phyloP scores from a whole-genome alignment of 1,139 yeast species.

The Pichia sp. region DNA sequence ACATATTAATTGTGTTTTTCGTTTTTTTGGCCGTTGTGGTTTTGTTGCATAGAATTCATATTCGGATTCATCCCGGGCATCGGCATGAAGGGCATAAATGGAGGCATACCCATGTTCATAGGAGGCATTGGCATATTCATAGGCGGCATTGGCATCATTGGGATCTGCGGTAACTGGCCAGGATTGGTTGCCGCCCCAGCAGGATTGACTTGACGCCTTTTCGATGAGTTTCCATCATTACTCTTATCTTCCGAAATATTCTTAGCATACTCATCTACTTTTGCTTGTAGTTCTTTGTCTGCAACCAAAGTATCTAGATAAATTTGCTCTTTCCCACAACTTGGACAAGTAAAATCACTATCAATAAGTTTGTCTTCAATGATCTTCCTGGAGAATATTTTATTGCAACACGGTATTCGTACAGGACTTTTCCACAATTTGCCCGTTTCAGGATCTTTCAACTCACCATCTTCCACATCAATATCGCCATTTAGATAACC shows the following conservation, averaged over 20 bases:
- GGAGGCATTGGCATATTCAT: slow-evolving; percentile 19
- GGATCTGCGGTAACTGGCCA: slow-evolving; percentile 20
- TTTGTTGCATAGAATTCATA: slow-evolving; percentile 34
- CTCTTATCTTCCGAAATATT: slow-evolving; percentile 3
- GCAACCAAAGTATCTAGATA: slow-evolving; percentile 66
- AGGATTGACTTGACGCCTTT: slow-evolving; percentile 21
- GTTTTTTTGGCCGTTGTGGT: slow-evolving; percentile 55
- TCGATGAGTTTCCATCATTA: slow-evolving; percentile 13
- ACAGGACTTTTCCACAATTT: slow-evolving; percentile 69
- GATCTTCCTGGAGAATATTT: slow-evolving; percentile 50
- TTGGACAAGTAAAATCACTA: slow-evolving; percentile 86
- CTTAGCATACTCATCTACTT: slow-evolving; percentile 23
- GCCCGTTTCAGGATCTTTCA: slow-evolving; percentile 50
- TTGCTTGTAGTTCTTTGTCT: slow-evolving; percentile 54
- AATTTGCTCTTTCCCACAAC: slow-evolving; percentile 70
- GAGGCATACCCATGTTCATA: slow-evolving; percentile 19
- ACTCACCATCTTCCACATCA: slow-evolving; percentile 47
- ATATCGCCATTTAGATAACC: slow-evolving; percentile 35
- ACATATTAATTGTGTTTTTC: not conserved
- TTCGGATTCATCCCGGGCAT: slow-evolving; percentile 11
- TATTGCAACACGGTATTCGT: slow-evolving; percentile 81
- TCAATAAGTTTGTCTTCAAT: slow-evolving; percentile 77
- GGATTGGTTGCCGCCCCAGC: slow-evolving; percentile 13
- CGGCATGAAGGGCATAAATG: slow-evolving; percentile 22
- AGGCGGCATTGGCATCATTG: slow-evolving; percentile 19